Evolutionary conservation across 768 basidiomycete species (phyloP).

Genomic region (Termitomyces bulborhizus): DNA sequence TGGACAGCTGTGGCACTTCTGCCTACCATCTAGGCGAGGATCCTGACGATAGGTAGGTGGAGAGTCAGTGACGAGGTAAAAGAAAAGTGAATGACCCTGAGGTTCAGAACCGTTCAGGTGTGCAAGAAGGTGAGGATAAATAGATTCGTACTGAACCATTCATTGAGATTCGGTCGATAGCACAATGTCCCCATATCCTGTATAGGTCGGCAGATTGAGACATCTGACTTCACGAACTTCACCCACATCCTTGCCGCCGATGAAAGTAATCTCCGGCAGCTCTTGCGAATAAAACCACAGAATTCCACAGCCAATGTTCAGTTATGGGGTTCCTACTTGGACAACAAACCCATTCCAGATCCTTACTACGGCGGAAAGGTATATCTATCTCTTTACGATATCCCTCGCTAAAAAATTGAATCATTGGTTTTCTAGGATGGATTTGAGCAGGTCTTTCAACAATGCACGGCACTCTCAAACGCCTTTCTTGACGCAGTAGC

Average conservation of each 20-base stretch:
- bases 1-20: slow-evolving; percentile 84
- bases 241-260: slow-evolving; percentile 88
- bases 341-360: slow-evolving; percentile 67
- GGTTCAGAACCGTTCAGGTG: slow-evolving; percentile 48
- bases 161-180: slow-evolving; percentile 26
- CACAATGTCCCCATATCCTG: slow-evolving; percentile 68
- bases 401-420: background rate
- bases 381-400: slow-evolving; percentile 17
- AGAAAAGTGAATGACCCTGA: background rate
- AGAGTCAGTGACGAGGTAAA: background rate
- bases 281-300: slow-evolving; percentile 43
- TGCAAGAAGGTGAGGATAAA: slow-evolving; percentile 55
- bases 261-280: slow-evolving; percentile 60
- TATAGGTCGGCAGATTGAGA: slow-evolving; percentile 57
- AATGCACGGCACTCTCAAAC: slow-evolving; percentile 67
- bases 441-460: slow-evolving; percentile 75
- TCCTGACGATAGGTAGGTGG: slow-evolving; percentile 68
- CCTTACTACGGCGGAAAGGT: slow-evolving; percentile 79
- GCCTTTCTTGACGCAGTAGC: slow-evolving; percentile 72
- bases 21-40: slow-evolving; percentile 80
- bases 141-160: background rate
- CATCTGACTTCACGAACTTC: slow-evolving; percentile 66
- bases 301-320: slow-evolving; percentile 58
- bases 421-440: slow-evolving; percentile 31
- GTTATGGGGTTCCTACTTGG: slow-evolving; percentile 79